Evolutionary conservation across 495 filamentous ascomycete genomes (phyloP).

Genomic region (Neurospora pannonica): DNA sequence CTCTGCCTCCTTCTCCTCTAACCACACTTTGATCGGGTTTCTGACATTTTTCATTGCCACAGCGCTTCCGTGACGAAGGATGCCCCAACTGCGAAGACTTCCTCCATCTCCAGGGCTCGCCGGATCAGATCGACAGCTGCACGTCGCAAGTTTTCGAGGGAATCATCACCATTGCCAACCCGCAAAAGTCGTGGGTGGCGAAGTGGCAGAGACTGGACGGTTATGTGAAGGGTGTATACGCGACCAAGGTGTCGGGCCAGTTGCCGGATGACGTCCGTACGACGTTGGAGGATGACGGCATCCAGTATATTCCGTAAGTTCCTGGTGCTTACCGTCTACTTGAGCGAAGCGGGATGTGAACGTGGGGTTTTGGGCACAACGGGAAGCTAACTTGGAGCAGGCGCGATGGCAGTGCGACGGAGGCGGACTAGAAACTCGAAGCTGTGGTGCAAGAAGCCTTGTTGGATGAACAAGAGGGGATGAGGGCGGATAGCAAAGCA

Average conservation of each 20-base stretch:
- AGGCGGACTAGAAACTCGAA: conserved; percentile 22
- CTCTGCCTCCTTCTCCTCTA: background rate
- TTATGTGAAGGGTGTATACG: conserved; percentile 82
- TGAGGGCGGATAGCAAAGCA: background rate
- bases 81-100: conserved; percentile 95
- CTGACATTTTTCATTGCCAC: conserved; percentile 1
- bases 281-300: conserved; percentile 56
- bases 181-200: conserved; percentile 76
- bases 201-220: conserved; percentile 87
- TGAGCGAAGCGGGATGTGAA: background rate
- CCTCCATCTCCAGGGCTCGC: conserved; percentile 67
- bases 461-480: background rate
- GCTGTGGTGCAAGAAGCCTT: background rate
- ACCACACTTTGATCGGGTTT: conserved; percentile 8
- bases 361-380: background rate
- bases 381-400: conserved; percentile 13
- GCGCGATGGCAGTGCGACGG: conserved; percentile 42
- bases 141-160: conserved; percentile 94
- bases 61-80: conserved; percentile 76
- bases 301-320: conserved; percentile 60
- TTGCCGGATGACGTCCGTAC: conserved; percentile 54
- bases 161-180: conserved; percentile 70
- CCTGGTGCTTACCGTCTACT: background rate
- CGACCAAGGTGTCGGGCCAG: conserved; percentile 77
- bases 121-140: conserved; percentile 79